phyloP scores from a whole-genome alignment of 1,139 yeast species.

The Pichia sp. region DNA sequence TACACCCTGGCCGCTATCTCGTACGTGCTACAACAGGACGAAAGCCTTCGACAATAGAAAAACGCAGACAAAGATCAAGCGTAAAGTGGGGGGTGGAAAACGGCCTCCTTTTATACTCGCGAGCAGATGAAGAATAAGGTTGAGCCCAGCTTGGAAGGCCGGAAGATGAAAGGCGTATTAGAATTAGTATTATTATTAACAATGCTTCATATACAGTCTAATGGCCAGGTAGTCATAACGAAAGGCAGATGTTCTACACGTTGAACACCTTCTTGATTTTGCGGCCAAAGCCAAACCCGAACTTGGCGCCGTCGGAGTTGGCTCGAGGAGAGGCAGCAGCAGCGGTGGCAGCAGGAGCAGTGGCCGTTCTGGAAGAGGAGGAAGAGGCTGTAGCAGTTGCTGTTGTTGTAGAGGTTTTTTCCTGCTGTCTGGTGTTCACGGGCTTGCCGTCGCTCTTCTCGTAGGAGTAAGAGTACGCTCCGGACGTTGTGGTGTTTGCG shows the following conservation, averaged over 20 bases:
- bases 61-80: no score
- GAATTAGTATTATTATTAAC: neutral
- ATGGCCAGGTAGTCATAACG: neutral
- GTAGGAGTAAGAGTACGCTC: conserved; percentile 2
- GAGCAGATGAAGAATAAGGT: neutral
- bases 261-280: conserved; percentile 15
- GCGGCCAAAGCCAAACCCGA: conserved; percentile 13
- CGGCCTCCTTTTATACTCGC: neutral
- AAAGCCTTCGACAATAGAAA: no score
- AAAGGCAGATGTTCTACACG: neutral
- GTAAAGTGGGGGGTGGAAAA: neutral
- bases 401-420: neutral
- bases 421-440: neutral
- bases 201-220: neutral
- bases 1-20: no score
- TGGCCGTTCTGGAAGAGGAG: no score
- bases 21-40: no score
- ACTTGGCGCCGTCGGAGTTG: neutral
- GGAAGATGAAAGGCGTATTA: no score
- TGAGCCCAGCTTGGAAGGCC: no score
- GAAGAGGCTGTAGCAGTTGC: neutral
- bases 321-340: neutral
- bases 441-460: neutral
- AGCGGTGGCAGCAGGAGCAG: no score
- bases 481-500: neutral